These are phyloP conservation scores for Globisporangium takayamanum DNA, from an alignment of 352 stramenopile species.

Conservation along the genomic window DNA sequence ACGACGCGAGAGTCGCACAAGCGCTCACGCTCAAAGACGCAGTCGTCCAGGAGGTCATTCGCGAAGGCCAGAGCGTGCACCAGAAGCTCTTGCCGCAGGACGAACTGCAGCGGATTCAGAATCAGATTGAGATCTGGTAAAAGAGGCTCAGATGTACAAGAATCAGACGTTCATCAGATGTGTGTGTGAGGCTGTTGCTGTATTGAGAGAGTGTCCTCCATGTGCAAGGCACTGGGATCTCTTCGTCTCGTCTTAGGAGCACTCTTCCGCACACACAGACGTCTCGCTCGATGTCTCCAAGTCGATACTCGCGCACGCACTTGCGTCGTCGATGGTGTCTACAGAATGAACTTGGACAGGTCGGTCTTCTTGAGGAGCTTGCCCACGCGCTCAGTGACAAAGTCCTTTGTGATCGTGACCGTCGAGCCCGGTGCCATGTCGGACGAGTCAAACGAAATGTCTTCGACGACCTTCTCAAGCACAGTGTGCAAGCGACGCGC, in stretches of 20 bases:
- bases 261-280: neutral
- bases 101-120: constrained; percentile 70
- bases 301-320: neutral
- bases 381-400: constrained; percentile 91
- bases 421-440: constrained; percentile 80
- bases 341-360: constrained; percentile 99
- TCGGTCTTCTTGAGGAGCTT: constrained; percentile 94
- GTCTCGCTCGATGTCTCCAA: neutral
- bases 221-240: neutral
- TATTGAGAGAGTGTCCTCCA: neutral
- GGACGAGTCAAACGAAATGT: constrained; percentile 97
- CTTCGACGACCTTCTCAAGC: constrained; percentile 98
- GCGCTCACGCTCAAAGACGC: constrained; percentile 31
- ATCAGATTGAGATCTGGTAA: constrained; percentile 79
- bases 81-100: constrained; percentile 52
- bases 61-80: constrained; percentile 29
- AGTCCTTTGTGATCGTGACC: constrained; percentile 92
- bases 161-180: neutral
- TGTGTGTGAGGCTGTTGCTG: too few species aligned
- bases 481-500: constrained; percentile 96
- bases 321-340: constrained; percentile 20
- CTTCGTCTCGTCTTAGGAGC: neutral
- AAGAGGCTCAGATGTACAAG: neutral
- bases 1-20: constrained; percentile 29
- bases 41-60: constrained; percentile 44